Evolutionary conservation across 768 basidiomycete genomes (phyloP), one percentile per base, ranked within the genome.

Genomic region (Phylloporus sp.): DNA sequence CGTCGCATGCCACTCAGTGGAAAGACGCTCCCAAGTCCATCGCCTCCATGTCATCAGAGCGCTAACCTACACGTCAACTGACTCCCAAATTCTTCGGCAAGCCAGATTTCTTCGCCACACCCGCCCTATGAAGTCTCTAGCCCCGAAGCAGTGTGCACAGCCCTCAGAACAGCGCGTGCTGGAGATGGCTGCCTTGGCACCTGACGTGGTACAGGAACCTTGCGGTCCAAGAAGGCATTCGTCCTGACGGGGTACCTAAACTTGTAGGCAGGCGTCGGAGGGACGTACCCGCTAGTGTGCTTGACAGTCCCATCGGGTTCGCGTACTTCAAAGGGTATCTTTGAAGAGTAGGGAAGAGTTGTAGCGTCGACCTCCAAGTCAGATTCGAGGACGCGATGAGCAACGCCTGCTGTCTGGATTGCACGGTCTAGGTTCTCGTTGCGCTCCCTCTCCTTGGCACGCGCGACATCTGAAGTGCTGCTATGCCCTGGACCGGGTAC

Each of bases 211-310:
- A 27, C 39, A 24, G 62, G 42, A 5, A 49, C 50, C 39, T 60
- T 63, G 39, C 64, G 53, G 23, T 59, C 66, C 46, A 57, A 53
- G 22, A 54, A 47, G 4, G 45, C 20, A 20, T n/a, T 58, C 23
- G 39, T 39, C 16, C 41, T 38, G 49, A 55, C 57, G 9, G 43
- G 29, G 16, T 60, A 49, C 41, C 60, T 65, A 60, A 74, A 76
- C 9, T 70, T 70, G 43, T 72, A 56, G 31, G 64, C 62, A 27
- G 75, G 69, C 1, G 75, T 76, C 2, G 75, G 75, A 2, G 74
- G 74, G 10, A 70, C 66, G 55, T 75, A 77, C 1, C 76, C 76
- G 27, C 72, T 74, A 2, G 75, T 68, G 44, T 75, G 74, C 32
- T 63, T 63, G 35, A 75, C 58, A 1, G 58, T 70, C 22, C 76